A percentile compares a stretch with the other conserved stretches of the same genome.
phyloP scores from a whole-genome alignment of 1,284 basidiomycete species.

The Malassezia arunalokei region DNA sequence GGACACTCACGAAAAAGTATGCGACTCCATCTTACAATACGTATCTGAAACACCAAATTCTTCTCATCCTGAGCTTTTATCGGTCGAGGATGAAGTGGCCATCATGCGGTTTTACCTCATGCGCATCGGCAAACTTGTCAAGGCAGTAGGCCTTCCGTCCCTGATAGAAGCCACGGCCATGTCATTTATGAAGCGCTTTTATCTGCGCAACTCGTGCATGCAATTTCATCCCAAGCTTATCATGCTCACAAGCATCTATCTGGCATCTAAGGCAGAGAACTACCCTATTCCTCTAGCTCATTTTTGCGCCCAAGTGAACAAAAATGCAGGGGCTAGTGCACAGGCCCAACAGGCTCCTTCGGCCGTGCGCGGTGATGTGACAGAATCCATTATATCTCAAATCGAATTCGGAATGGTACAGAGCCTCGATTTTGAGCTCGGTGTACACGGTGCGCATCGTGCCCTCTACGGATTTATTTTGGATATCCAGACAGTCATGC shows the following conservation, averaged over 20 bases:
- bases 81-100: conserved; percentile 68
- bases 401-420: conserved; percentile 92
- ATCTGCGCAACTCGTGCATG: conserved; percentile 94
- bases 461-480: conserved; percentile 79
- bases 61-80: conserved; percentile 53
- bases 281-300: conserved; percentile 71
- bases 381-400: conserved; percentile 69
- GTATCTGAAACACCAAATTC: not conserved
- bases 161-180: conserved; percentile 84
- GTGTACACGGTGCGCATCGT: conserved; percentile 77
- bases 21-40: not conserved
- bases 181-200: conserved; percentile 88
- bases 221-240: conserved; percentile 98
- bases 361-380: conserved; percentile 52
- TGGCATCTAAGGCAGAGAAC: conserved; percentile 94
- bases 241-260: conserved; percentile 88
- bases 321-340: not conserved
- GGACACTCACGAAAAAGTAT: conserved; percentile 15
- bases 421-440: conserved; percentile 81
- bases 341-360: conserved; percentile 53
- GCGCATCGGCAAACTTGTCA: conserved; percentile 73
- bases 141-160: conserved; percentile 73
- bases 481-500: conserved; percentile 64
- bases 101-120: conserved; percentile 79
- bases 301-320: conserved; percentile 50